Evolutionary conservation across 225 moss, liverwort and hornwort species (phyloP), one percentile per base, ranked within the genome.

Genomic region (Marchantia paleacea): DNA sequence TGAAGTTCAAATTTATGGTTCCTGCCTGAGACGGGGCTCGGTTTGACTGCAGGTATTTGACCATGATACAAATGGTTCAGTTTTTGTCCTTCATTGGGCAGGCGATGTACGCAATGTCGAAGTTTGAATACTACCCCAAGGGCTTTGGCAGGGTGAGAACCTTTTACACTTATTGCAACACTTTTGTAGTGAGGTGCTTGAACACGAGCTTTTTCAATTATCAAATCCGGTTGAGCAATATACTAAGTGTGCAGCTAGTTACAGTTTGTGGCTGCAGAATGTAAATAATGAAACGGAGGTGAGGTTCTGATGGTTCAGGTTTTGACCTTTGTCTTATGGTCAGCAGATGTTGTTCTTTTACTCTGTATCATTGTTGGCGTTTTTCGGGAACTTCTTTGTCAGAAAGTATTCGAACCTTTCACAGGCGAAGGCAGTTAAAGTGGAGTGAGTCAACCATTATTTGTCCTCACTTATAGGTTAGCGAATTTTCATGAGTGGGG

Each of bases 31-130:
- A 39, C 39, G 3, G 39, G 39, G 3, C 3, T 39, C 39, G 14
- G 68, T 0, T 74, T 8, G 31, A 29, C 55, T 85, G 80, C 84
- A 96, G 96, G 83, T 96, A 94, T 78, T 82, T 96, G 76, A 96
- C 96, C 10, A 89, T 94, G 73, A 71, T 96, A 66, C 96, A 96
- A 86, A 94, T 96, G 94, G 82, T 91, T 22, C 96, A 96, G 52
- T 96, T 94, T 83, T 51, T 91, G 75, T 90, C 90, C 3, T 94
- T 92, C 77, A 96, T 92, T 55, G 88, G 76, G 13, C 92, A 96
- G 89, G 80, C 90, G 65, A 60, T 88, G 8, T 84, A 91, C 69
- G 91, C 86, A 14, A 82, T 96, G 73, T 18, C 81, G 28, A 80
- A 78, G 80, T 90, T 92, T 0, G 72, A 80, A 0, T 72, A 13